phyloP scores from a whole-genome alignment of 1,284 basidiomycete genomes.

The Sporisorium iseilematis-ciliati region DNA sequence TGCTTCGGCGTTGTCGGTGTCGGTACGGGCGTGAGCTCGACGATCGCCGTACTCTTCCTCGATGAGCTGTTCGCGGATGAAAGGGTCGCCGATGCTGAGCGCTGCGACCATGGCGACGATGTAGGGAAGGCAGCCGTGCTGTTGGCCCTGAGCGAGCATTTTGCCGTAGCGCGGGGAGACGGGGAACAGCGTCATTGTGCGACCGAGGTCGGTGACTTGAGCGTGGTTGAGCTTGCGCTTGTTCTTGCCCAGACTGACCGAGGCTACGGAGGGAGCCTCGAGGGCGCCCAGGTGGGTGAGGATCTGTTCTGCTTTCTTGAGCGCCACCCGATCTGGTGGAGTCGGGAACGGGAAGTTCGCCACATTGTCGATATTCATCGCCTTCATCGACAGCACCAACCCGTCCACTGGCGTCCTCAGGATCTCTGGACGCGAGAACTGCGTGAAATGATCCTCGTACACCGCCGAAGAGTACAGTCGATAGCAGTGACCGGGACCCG shows the following conservation, averaged over 20 bases:
- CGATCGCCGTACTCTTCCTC: slow-evolving; percentile 70
- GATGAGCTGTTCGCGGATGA: slow-evolving; percentile 83
- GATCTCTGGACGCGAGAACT: slow-evolving; percentile 91
- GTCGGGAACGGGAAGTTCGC: slow-evolving; percentile 99
- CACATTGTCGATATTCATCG: slow-evolving; percentile 97
- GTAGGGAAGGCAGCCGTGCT: slow-evolving; percentile 91
- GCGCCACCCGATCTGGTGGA: slow-evolving; percentile 83
- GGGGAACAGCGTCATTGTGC: slow-evolving; percentile 92
- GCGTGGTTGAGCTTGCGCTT: slow-evolving; percentile 69
- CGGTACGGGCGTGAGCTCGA: slow-evolving; percentile 61
- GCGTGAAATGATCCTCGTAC: slow-evolving; percentile 90
- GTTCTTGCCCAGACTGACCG: slow-evolving; percentile 67
- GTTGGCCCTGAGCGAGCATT: slow-evolving; percentile 91
- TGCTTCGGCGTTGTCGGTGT: no score
- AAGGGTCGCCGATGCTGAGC: slow-evolving; percentile 94
- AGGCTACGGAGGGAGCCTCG: slow-evolving; percentile 72
- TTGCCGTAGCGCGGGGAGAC: slow-evolving; percentile 91
- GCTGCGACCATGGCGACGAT: slow-evolving; percentile 91
- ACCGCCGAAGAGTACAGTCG: slow-evolving; percentile 80
- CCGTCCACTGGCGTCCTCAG: slow-evolving; percentile 96
- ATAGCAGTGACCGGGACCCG: slow-evolving; percentile 83
- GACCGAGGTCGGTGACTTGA: slow-evolving; percentile 85
- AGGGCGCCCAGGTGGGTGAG: slow-evolving; percentile 85
- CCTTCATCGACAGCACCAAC: slow-evolving; percentile 97
- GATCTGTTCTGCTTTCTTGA: slow-evolving; percentile 85